Evolutionary conservation across 2,329 filamentous ascomycete genomes (phyloP), one percentile per base, ranked within the genome.

Genomic region (Aspergillus piperis): DNA sequence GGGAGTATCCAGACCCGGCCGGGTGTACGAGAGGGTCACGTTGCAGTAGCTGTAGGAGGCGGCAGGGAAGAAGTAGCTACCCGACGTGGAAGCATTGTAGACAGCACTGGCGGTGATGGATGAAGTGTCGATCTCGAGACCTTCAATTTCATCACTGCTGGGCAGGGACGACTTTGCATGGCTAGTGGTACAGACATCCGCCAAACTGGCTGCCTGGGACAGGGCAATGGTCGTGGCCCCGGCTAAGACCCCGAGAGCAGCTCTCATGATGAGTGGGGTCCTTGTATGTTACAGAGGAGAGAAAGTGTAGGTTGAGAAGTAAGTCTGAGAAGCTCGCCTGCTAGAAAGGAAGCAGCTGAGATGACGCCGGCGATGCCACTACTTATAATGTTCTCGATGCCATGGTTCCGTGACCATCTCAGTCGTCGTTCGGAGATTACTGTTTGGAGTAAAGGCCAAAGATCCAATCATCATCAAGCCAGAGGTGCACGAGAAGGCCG

Each of bases 21-120:
- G 78, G 0, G 73, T 77, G 63, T 80, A 80, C 15, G 71, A 68
- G 8, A 80, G 69, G 1, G 76, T 79, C 44, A 81, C 73, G 54
- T 80, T 80, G 70, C 79, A 81, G 67, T 64, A 23, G 62, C 65
- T 66, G 39, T 44, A 54, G 3, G 55, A 54, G 1, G 55, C 13
- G 5, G 42, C 32, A 1, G 55, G 55, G 38, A 25, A 61, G 36
- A 61, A 55, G 13, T 21, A n/a, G 25, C 5, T 17, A 4, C 27
- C 25, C 1, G 55, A 5, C 8, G 36, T 36, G 7, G 54, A 49
- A 8, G 32, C 27, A 25, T 61, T 61, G 19, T 58, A 54, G 10
- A 58, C 42, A 2, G 59, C 41, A 19, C 21, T 25, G 7, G 38
- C 53, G 3, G 23, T 41, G 41, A 55, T 32, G 21, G 39, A 55